Evolutionary conservation across 768 basidiomycete genomes (phyloP).

Genomic region (Suillus americanus): DNA sequence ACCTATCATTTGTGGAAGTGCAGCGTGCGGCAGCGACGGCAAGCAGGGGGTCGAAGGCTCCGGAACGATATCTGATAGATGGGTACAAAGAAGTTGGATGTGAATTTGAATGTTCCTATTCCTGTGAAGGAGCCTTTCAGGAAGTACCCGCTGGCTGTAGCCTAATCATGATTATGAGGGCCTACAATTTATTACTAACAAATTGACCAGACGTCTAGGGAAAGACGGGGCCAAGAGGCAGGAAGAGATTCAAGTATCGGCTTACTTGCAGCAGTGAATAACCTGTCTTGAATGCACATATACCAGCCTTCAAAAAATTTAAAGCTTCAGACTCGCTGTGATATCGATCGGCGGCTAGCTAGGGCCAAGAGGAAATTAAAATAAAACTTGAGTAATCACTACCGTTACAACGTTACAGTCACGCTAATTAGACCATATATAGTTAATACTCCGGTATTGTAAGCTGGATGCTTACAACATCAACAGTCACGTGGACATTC

Average conservation of each 20-base stretch:
- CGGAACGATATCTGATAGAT: conserved; percentile 74
- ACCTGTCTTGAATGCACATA: neutral
- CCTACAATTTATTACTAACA: conserved; percentile 34
- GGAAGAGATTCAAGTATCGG: conserved; percentile 12
- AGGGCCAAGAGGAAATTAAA: too few species aligned
- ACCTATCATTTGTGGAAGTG: conserved; percentile 18
- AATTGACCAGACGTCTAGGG: conserved; percentile 30
- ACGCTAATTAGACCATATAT: too few species aligned
- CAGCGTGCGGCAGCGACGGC: conserved; percentile 28
- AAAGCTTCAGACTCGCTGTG: neutral
- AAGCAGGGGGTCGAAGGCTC: conserved; percentile 58
- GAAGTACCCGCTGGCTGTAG: neutral
- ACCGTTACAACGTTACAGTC: too few species aligned
- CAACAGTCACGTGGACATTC: too few species aligned
- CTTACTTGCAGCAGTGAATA: conserved; percentile 5
- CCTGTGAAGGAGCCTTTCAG: conserved; percentile 46
- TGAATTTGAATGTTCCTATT: conserved; percentile 73
- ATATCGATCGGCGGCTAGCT: too few species aligned
- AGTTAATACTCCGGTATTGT: too few species aligned
- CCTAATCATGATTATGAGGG: conserved; percentile 3
- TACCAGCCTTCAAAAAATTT: neutral
- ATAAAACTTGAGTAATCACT: too few species aligned
- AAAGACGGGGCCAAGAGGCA: conserved; percentile 14
- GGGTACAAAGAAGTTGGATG: conserved; percentile 66
- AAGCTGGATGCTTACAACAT: too few species aligned